Evolutionary conservation across 495 filamentous ascomycete genomes (phyloP).

Genomic region (Penicillium samsonianum): DNA sequence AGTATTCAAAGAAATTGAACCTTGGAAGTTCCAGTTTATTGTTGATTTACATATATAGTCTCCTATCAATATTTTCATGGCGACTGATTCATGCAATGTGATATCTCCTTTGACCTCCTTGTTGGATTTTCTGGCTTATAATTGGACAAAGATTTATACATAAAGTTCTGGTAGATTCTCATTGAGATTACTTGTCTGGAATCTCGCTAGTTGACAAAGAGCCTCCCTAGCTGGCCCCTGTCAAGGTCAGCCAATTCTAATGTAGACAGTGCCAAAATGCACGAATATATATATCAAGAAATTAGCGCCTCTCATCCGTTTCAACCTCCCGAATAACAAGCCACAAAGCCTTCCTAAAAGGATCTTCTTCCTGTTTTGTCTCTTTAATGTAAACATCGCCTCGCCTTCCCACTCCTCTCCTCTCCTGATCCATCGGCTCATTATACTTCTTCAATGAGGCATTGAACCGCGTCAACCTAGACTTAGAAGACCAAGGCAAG

Average conservation of each 20-base stretch:
- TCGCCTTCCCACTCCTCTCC: not conserved
- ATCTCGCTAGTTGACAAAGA: not conserved
- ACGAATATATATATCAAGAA: not conserved
- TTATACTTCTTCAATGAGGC: slow-evolving; percentile 30
- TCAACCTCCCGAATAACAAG: slow-evolving; percentile 13
- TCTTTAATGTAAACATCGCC: not conserved
- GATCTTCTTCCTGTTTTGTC: not conserved
- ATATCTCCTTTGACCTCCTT: not conserved
- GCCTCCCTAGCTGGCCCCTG: not conserved
- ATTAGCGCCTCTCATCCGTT: not conserved
- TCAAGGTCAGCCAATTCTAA: not conserved
- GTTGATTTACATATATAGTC: not conserved
- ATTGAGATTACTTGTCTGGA: not conserved
- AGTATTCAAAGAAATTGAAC: not conserved
- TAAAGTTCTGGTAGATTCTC: not conserved
- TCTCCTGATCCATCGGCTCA: slow-evolving; percentile 4
- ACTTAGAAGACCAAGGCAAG: slow-evolving; percentile 29
- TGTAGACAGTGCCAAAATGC: not conserved
- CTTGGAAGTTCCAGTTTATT: not conserved
- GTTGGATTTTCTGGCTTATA: not conserved
- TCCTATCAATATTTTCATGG: not conserved
- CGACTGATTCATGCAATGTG: not conserved
- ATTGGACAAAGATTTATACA: not conserved
- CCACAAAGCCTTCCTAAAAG: slow-evolving; percentile 14
- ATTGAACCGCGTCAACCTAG: slow-evolving; percentile 29